A percentile compares a stretch with the other conserved stretches of the same genome.
These are phyloP conservation scores for Pseudevernia furfuracea DNA, from an alignment of 495 filamentous ascomycete species.

Conservation along the genomic window DNA sequence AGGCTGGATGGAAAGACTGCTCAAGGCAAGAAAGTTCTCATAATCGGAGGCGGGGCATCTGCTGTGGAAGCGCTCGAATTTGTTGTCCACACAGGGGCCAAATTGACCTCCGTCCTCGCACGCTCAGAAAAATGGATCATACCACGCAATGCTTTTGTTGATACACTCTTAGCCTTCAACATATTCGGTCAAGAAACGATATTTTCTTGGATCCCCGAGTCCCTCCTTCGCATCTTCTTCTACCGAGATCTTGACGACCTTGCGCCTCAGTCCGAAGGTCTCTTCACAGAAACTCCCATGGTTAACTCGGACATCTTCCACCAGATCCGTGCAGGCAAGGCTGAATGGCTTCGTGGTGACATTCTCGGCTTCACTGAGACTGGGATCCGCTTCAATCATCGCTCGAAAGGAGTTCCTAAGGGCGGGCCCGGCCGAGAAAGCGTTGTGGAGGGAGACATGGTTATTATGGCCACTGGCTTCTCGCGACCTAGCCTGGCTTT, in stretches of 20 bases:
- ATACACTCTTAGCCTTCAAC: constrained; percentile 67
- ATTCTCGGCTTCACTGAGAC: constrained; percentile 56
- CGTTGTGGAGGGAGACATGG: constrained; percentile 61
- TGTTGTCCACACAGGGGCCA: constrained; percentile 56
- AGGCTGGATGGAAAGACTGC: constrained; percentile 62
- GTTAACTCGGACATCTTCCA: constrained; percentile 74
- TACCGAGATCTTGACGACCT: constrained; percentile 77
- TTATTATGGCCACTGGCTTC: constrained; percentile 79
- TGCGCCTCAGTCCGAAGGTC: constrained; percentile 57
- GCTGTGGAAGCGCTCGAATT: constrained; percentile 82
- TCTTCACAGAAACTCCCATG: constrained; percentile 81
- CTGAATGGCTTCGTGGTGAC: constrained; percentile 74
- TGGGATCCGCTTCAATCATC: constrained; percentile 62
- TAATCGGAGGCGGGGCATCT: constrained; percentile 73
- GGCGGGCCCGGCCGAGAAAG: constrained; percentile 59
- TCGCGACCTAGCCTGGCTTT: constrained; percentile 64
- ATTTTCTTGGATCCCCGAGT: constrained; percentile 70
- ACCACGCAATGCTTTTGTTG: constrained; percentile 66
- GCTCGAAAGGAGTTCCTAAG: constrained; percentile 63
- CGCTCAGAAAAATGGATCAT: constrained; percentile 87
- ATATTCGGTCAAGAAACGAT: constrained; percentile 70
- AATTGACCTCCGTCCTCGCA: constrained; percentile 63
- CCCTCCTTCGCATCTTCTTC: constrained; percentile 67
- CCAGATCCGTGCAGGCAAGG: constrained; percentile 66
- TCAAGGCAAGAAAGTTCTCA: constrained; percentile 61